Conservation (phyloP, 192 early-diverging fungal genomes). For the Coemansia erecta region DNA sequence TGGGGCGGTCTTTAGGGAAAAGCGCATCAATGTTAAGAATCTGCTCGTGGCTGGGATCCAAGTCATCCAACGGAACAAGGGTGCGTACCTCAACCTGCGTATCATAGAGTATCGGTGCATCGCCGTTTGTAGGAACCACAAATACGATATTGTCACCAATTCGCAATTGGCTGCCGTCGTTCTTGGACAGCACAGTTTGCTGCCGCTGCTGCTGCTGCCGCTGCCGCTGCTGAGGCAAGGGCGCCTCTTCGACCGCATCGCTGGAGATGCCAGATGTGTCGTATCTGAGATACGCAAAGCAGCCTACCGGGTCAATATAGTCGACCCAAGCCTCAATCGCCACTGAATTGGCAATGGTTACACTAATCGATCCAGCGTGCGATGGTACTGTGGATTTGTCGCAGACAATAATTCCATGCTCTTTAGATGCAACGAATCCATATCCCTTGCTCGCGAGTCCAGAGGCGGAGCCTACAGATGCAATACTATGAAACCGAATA, state of each 20-base stretch:
- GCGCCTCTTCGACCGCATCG: slow-evolving; percentile 3
- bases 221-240: neutral
- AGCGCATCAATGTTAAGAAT: slow-evolving; percentile 9
- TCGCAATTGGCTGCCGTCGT: neutral
- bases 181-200: no score
- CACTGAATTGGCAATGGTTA: slow-evolving; percentile 81
- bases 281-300: slow-evolving; percentile 3
- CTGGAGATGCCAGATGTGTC: neutral
- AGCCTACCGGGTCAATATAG: slow-evolving; percentile 71
- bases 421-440: slow-evolving; percentile 64
- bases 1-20: neutral
- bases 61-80: slow-evolving; percentile 2
- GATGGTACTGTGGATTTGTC: slow-evolving; percentile 76
- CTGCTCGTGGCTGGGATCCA: slow-evolving; percentile 6
- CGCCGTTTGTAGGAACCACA: neutral
- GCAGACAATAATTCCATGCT: slow-evolving; percentile 72
- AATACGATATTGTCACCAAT: neutral
- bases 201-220: no score
- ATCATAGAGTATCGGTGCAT: neutral
- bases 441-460: slow-evolving; percentile 55
- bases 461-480: neutral
- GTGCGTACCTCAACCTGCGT: slow-evolving; percentile 7
- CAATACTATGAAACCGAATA: neutral
- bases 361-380: slow-evolving; percentile 70
- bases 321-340: slow-evolving; percentile 73